These are phyloP conservation scores for Pythium aristosporum DNA, from an alignment of 352 stramenopile species.

Conservation along the genomic window DNA sequence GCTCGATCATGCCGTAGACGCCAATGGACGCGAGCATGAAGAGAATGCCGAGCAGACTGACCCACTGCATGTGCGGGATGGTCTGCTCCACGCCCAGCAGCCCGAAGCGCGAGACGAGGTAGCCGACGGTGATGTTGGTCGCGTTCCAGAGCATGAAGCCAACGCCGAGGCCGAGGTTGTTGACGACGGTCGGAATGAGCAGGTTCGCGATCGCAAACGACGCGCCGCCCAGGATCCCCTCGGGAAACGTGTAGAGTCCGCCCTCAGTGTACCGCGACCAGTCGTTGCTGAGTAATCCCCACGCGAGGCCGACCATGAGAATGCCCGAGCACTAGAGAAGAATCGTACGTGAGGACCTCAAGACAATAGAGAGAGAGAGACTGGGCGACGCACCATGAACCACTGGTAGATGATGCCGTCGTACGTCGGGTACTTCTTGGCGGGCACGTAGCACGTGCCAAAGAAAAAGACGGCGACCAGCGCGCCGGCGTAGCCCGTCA, in stretches of 20 bases:
- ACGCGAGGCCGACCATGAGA: conserved; percentile 73
- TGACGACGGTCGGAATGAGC: conserved; percentile 84
- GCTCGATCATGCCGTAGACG: conserved; percentile 79
- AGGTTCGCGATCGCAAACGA: conserved; percentile 81
- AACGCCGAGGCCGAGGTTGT: conserved; percentile 72
- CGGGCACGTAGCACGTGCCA: conserved; percentile 81
- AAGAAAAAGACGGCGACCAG: conserved; percentile 83
- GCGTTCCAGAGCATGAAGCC: conserved; percentile 89
- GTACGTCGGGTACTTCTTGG: conserved; percentile 82
- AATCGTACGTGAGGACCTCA: background rate
- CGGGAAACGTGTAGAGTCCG: conserved; percentile 77
- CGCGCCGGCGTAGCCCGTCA: conserved; percentile 58
- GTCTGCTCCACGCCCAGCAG: conserved; percentile 69
- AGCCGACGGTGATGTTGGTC: conserved; percentile 81
- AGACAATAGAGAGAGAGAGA: background rate
- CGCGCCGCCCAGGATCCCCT: conserved; percentile 71
- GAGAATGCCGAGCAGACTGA: conserved; percentile 65
- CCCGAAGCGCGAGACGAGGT: conserved; percentile 71
- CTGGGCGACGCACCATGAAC: conserved; percentile 64
- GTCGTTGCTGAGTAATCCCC: conserved; percentile 80
- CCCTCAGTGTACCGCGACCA: conserved; percentile 72
- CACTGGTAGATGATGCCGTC: conserved; percentile 89
- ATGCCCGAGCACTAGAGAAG: conserved; percentile 71
- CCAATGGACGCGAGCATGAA: conserved; percentile 81
- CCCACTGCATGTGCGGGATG: conserved; percentile 48